Evolutionary conservation across 768 basidiomycete species (phyloP), one percentile per base, ranked within the genome.

Genomic region (button mushroom (Agaricus bisporus)): DNA sequence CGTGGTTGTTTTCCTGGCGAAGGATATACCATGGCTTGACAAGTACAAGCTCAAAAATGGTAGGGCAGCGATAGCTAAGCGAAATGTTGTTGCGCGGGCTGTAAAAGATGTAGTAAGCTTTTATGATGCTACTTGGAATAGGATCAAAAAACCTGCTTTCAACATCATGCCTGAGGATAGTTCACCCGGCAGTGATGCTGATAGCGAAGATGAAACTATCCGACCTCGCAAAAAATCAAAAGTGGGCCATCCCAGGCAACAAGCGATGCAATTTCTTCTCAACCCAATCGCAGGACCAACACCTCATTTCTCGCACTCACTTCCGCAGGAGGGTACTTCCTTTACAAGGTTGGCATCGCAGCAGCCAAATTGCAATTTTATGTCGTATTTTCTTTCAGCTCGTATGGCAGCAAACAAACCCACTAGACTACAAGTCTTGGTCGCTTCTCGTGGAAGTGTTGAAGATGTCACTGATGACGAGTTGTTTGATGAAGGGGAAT

Each of bases 21-120:
- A 76, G 46, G 76, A 79, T n/a, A 73, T 91, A 3, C 86, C 87
- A 4, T 92, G 89, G 90, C 70, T 90, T 10, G 76, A 81, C 56
- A 76, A 80, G 43, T 83, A 82, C 56, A 66, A 72, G 45, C 65
- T 59, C 66, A 76, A 68, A 58, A 66, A 69, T 42, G 79, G 83
- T 0, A 75, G 82, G 10, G 78, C 84, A 14, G 85, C 81, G 61
- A 68, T 80, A 39, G 68, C 85, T 10, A 85, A 83, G 63, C 76
- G 87, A n/a, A 64, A 73, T 35, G 66, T 86, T 46, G 82, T 86
- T 49, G 85, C 86, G 29, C 78, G 79, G 48, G 83, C 85, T 3
- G 68, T 88, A 49, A 80, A 81, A 55, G 88, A 90, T 58, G 80
- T 85, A 29, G 67, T 92, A 18, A 76, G 77, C 54, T 87, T 85